phyloP scores from a whole-genome alignment of 345 rosid species.

The Trapa bicornis region DNA sequence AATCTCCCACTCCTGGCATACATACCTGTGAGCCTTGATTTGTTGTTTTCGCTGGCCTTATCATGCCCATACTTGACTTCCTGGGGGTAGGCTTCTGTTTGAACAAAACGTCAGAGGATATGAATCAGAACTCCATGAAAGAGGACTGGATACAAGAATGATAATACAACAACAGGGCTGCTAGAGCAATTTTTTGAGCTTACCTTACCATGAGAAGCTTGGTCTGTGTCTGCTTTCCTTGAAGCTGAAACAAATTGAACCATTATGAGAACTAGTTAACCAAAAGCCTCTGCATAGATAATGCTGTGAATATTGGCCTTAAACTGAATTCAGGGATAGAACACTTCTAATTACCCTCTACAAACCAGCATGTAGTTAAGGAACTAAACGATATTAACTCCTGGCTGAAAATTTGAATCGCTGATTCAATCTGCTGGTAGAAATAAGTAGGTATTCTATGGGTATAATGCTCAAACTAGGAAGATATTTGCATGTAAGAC shows the following conservation, averaged over 20 bases:
- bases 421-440: background rate
- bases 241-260: conserved; percentile 25
- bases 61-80: conserved; percentile 34
- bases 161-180: background rate
- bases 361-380: background rate
- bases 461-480: background rate
- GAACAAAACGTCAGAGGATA: conserved; percentile 21
- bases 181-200: conserved; percentile 6
- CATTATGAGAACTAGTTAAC: background rate
- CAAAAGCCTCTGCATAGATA: background rate
- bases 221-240: conserved; percentile 18
- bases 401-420: background rate
- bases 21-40: conserved; percentile 37
- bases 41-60: conserved; percentile 30
- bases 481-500: too few relatives aligned
- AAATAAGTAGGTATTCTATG: background rate
- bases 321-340: background rate
- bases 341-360: background rate
- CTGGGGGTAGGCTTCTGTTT: conserved; percentile 30
- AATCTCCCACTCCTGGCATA: conserved; percentile 3
- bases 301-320: background rate
- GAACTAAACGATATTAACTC: background rate
- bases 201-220: conserved; percentile 42
- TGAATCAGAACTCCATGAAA: background rate
- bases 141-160: background rate